These are phyloP conservation scores for Albatrellus sp. DNA, from an alignment of 1,284 basidiomycete species.

Conservation along the genomic window DNA sequence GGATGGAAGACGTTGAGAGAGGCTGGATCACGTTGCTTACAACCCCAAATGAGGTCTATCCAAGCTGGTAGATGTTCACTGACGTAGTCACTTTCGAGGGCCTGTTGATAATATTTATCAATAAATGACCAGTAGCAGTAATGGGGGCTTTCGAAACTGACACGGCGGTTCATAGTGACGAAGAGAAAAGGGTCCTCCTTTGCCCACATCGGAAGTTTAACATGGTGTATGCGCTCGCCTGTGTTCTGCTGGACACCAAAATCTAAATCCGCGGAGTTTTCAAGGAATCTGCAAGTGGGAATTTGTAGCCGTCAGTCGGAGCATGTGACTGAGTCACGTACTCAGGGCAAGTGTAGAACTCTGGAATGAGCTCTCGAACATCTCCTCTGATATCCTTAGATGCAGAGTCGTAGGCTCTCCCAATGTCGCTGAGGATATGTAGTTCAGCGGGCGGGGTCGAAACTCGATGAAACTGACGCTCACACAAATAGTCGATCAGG, in stretches of 20 bases:
- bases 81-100: slow-evolving; percentile 83
- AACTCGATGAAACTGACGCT: slow-evolving; percentile 8
- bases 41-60: slow-evolving; percentile 91
- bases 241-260: slow-evolving; percentile 78
- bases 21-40: slow-evolving; percentile 72
- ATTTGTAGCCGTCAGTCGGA: background rate
- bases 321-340: slow-evolving; percentile 18
- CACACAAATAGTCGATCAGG: slow-evolving; percentile 85
- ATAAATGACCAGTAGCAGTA: background rate
- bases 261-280: slow-evolving; percentile 64
- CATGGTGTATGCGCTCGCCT: slow-evolving; percentile 78
- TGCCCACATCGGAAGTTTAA: slow-evolving; percentile 88
- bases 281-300: slow-evolving; percentile 43
- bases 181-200: slow-evolving; percentile 78
- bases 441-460: background rate
- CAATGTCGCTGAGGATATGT: slow-evolving; percentile 42
- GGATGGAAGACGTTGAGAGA: slow-evolving; percentile 89
- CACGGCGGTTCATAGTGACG: slow-evolving; percentile 70
- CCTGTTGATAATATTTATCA: slow-evolving; percentile 29
- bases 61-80: slow-evolving; percentile 79
- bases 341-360: slow-evolving; percentile 80
- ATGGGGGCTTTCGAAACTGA: slow-evolving; percentile 16
- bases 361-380: slow-evolving; percentile 89
- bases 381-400: slow-evolving; percentile 83
- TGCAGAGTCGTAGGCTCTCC: slow-evolving; percentile 76